Evolutionary conservation across 208 protist species (phyloP), one percentile per base, ranked within the genome.

Genomic region (Acanthamoeba royreba): DNA sequence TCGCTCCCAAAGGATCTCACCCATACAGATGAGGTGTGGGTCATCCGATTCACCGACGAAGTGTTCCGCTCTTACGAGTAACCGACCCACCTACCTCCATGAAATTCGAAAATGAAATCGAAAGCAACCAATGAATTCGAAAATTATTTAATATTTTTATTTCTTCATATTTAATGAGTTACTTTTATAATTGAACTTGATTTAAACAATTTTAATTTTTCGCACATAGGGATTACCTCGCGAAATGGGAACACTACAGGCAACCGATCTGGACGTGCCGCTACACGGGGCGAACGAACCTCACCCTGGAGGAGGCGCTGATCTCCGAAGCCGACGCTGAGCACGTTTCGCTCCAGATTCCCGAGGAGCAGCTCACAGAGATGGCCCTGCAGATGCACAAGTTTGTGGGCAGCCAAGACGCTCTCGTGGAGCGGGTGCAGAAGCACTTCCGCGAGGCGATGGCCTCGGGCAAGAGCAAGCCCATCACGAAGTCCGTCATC

Each of bases 251-350:
- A 28, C 66, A 77, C 77, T 86, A 58, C 43, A 25, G 77, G 43
- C 77, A 86, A 40, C 77, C 31, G 43, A 35, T 86, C 2, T 86
- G 77, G 77, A 55, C 43, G 13, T 86, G 77, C 77, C 45, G 46
- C 45, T 86, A 86, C 77, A 55, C 45, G 13, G 77, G 77, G 19
- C 42, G 46, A n/a, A 86, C 45, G 45, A 45, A 45, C 42, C 42
- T 86, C 45, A 86, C 77, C n/a, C 55, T 55, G 43, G 77, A 86
- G 77, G 77, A 86, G 77, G 77, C 77, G 42, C 77, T 86, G 11
- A 11, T 86, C 2, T 86, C 77, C n/a, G 77, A 86, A 45, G 66
- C 66, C 66, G 66, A 77, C 66, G 66, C 66, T 38, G 45, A 31
- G 17, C 66, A 77, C 66, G 35, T 77, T 38, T 77, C 66, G 8